A percentile compares a stretch with the other conserved stretches of the same genome.
These are phyloP conservation scores for Macrolepiota albuminosa DNA, from an alignment of 768 basidiomycete genomes.

Conservation along the genomic window DNA sequence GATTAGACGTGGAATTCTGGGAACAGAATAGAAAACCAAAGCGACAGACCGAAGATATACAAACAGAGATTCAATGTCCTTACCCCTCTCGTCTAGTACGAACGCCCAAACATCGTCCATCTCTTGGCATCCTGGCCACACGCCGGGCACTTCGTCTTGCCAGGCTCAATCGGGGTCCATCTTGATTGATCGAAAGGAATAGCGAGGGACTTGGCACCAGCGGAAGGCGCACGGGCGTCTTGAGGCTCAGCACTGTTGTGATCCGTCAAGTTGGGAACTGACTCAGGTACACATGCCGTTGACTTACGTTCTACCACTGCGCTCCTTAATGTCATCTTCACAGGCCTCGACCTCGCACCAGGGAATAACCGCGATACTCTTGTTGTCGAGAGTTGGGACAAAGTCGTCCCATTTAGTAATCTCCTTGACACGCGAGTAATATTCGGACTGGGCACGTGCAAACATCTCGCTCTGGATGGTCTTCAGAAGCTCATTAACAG, in stretches of 20 bases:
- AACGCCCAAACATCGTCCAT: constrained; percentile 96
- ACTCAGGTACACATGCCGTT: background rate
- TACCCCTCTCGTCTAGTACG: constrained; percentile 47
- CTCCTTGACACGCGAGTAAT: constrained; percentile 64
- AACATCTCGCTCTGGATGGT: constrained; percentile 92
- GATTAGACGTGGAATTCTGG: background rate
- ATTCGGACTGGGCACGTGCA: constrained; percentile 64
- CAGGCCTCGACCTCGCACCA: constrained; percentile 95
- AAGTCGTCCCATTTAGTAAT: constrained; percentile 89
- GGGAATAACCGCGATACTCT: constrained; percentile 83
- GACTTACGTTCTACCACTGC: constrained; percentile 75
- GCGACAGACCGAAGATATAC: constrained; percentile 12
- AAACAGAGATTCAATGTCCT: constrained; percentile 7
- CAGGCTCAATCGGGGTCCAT: constrained; percentile 75
- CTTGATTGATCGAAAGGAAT: constrained; percentile 93
- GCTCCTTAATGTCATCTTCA: constrained; percentile 98
- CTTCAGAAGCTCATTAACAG: constrained; percentile 66
- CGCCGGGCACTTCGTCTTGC: constrained; percentile 85
- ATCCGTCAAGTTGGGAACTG: constrained; percentile 10
- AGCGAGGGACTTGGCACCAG: constrained; percentile 94
- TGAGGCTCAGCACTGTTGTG: constrained; percentile 68
- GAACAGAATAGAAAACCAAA: constrained; percentile 1
- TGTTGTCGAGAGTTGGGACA: constrained; percentile 86
- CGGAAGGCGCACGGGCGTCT: constrained; percentile 94
- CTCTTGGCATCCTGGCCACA: constrained; percentile 88